Evolutionary conservation across 352 stramenopile genomes (phyloP).

Genomic region (Detonula confervacea): DNA sequence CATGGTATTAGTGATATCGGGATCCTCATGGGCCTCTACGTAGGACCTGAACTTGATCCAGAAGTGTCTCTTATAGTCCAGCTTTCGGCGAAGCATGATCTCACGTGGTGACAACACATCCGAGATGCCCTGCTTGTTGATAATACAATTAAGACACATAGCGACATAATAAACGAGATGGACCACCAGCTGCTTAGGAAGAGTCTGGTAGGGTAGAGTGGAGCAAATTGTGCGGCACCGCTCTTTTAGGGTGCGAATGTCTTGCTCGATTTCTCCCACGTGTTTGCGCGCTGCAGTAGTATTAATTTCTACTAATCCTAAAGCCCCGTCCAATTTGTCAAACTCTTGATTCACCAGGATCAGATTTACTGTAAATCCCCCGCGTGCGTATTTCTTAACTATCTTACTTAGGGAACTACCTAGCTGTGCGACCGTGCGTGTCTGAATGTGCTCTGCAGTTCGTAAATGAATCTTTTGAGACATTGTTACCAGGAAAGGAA

Average conservation of each 20-base stretch:
- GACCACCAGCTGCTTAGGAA: slow-evolving; percentile 4
- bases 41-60: slow-evolving; percentile 49
- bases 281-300: slow-evolving; percentile 21
- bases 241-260: slow-evolving; percentile 27
- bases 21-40: slow-evolving; percentile 56
- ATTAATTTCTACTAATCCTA: background rate
- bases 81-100: slow-evolving; percentile 11
- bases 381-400: slow-evolving; percentile 4
- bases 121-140: background rate
- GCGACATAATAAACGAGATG: slow-evolving; percentile 7
- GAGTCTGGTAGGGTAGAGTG: background rate
- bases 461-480: slow-evolving; percentile 2
- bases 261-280: slow-evolving; percentile 25
- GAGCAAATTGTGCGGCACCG: background rate
- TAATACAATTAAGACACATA: slow-evolving; percentile 10
- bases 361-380: slow-evolving; percentile 11
- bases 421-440: slow-evolving; percentile 6
- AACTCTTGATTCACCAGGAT: slow-evolving; percentile 38
- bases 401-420: background rate
- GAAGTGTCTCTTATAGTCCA: slow-evolving; percentile 32
- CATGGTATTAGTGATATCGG: slow-evolving; percentile 34
- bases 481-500: slow-evolving; percentile 56
- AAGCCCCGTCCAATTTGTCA: slow-evolving; percentile 8
- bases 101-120: slow-evolving; percentile 6
- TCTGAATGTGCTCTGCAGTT: slow-evolving; percentile 14